Percentiles rank a stretch among this genome's conserved stretches.
phyloP scores from a whole-genome alignment of 371 early-diverging fungal genomes.

The Circinella minor region DNA sequence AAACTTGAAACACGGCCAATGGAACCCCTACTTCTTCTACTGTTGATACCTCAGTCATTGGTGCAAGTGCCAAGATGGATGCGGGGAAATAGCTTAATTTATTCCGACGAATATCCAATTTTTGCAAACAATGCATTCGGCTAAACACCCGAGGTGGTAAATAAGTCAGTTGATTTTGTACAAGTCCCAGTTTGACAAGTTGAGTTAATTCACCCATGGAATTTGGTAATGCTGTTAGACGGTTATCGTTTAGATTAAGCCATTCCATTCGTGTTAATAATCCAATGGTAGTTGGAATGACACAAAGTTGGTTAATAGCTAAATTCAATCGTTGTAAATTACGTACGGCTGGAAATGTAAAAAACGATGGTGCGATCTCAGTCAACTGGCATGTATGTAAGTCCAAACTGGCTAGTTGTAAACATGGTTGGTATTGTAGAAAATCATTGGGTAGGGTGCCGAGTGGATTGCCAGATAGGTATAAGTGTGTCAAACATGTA shows the following conservation, averaged over 20 bases:
- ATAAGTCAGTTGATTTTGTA: constrained; percentile 60
- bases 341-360: constrained; percentile 33
- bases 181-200: constrained; percentile 74
- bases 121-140: constrained; percentile 43
- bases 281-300: constrained; percentile 63
- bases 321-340: constrained; percentile 64
- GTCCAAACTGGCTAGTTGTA: constrained; percentile 60
- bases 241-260: constrained; percentile 79
- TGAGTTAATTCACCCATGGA: constrained; percentile 55
- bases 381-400: constrained; percentile 64
- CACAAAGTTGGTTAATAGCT: constrained; percentile 62
- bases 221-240: constrained; percentile 53
- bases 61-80: constrained; percentile 35
- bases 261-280: constrained; percentile 59
- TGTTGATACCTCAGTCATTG: constrained; percentile 24
- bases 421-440: constrained; percentile 42
- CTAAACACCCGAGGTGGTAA: constrained; percentile 56
- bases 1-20: constrained; percentile 10
- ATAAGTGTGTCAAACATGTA: constrained; percentile 52
- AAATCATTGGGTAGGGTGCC: constrained; percentile 43
- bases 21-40: constrained; percentile 9
- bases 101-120: constrained; percentile 61
- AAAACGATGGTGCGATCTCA: constrained; percentile 27
- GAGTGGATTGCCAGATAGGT: constrained; percentile 63
- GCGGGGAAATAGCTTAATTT: constrained; percentile 52